Percentiles rank a stretch among this genome's conserved stretches.
Conservation (phyloP, 2,329 filamentous ascomycete species). For the Alternaria sp. region DNA sequence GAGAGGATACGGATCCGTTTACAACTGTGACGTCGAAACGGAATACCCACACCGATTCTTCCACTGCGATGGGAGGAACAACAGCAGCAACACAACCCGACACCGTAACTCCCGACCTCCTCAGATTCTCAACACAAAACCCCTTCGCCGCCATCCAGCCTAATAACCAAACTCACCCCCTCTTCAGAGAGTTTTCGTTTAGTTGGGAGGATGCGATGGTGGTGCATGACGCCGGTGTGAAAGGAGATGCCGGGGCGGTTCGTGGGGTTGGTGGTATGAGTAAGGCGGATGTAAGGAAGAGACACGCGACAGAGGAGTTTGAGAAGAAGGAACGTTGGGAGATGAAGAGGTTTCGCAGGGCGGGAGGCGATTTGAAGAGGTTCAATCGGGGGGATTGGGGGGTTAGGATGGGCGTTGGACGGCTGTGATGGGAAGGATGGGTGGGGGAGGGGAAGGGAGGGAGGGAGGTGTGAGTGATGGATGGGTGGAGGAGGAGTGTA, state of each 20-base stretch:
- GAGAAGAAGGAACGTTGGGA: constrained; percentile 41
- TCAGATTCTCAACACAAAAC: constrained; percentile 37
- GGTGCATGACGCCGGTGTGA: too few relatives aligned
- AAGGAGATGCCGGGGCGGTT: too few relatives aligned
- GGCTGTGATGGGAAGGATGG: too few relatives aligned
- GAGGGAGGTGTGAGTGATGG: background rate
- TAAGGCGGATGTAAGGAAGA: constrained; percentile 30
- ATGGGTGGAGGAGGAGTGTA: background rate
- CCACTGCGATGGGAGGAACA: background rate
- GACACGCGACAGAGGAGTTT: constrained; percentile 34
- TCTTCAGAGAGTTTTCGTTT: constrained; percentile 41
- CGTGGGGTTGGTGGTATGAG: constrained; percentile 25
- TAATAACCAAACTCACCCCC: constrained; percentile 29
- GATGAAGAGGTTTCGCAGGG: constrained; percentile 41
- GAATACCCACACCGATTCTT: background rate
- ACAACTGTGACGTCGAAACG: constrained; percentile 30
- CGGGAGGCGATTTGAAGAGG: constrained; percentile 39
- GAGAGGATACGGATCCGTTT: constrained; percentile 27
- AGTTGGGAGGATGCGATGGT: constrained; percentile 37
- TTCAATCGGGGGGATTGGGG: constrained; percentile 49
- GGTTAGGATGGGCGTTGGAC: constrained; percentile 40
- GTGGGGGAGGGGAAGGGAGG: background rate
- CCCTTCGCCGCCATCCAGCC: constrained; percentile 36
- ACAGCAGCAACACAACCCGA: background rate
- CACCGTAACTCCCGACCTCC: constrained; percentile 28